Evolutionary conservation across 495 filamentous ascomycete genomes (phyloP).

Genomic region (Darksidea phi): DNA sequence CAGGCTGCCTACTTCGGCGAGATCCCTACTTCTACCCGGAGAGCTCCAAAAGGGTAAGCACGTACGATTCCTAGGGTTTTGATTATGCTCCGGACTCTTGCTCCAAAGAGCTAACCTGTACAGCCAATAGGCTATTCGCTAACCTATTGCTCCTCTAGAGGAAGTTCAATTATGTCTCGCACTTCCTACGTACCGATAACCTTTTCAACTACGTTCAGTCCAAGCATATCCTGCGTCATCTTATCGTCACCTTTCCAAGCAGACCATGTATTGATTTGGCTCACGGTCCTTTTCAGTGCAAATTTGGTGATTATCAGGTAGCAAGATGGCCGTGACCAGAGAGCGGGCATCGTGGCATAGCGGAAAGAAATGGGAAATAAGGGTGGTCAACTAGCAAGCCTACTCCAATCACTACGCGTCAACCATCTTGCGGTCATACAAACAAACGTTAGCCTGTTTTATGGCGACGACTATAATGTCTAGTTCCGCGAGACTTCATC

Average conservation of each 20-base stretch:
- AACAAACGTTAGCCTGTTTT: background rate
- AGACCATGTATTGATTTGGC: background rate
- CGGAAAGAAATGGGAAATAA: too few species aligned
- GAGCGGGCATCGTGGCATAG: too few species aligned
- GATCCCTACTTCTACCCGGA: slow-evolving; percentile 16
- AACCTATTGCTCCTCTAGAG: background rate
- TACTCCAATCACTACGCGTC: background rate
- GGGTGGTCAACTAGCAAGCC: too few species aligned
- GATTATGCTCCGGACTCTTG: too few species aligned
- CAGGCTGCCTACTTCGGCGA: background rate
- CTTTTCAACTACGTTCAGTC: background rate
- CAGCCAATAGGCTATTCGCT: background rate
- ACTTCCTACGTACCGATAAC: slow-evolving; percentile 14
- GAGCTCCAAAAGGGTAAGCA: too few species aligned
- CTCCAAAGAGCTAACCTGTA: too few species aligned
- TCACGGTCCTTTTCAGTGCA: background rate
- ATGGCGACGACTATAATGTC: background rate
- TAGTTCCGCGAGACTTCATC: slow-evolving; percentile 3
- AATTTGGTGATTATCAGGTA: background rate
- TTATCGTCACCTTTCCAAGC: background rate
- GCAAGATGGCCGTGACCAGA: background rate
- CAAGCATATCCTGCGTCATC: slow-evolving; percentile 1
- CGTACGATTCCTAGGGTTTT: too few species aligned
- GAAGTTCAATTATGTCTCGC: background rate
- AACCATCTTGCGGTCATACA: background rate